Evolutionary conservation across 345 rosid genomes (phyloP).

Genomic region (Arabis hirsuta): DNA sequence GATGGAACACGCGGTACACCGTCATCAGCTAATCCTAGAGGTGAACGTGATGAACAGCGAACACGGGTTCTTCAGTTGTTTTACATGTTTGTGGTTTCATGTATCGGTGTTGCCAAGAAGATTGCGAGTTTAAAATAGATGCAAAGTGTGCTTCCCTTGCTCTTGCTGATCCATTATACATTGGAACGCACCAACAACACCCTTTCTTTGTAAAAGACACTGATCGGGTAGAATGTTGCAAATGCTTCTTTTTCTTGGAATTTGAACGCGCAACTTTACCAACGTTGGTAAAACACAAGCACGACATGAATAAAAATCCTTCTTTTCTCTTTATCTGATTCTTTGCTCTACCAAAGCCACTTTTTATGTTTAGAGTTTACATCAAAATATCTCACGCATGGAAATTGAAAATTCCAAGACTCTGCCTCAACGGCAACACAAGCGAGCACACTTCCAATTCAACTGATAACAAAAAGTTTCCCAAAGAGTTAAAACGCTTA

Average conservation of each 20-base stretch:
- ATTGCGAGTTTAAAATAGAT: conserved; percentile 4
- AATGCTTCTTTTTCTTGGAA: too few species aligned
- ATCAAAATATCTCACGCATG: too few species aligned
- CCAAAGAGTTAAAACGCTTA: neutral
- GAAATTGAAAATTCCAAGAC: neutral
- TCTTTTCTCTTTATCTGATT: too few species aligned
- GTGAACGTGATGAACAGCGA: neutral
- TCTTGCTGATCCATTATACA: neutral
- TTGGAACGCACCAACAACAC: neutral
- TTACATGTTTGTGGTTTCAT: conserved; percentile 24
- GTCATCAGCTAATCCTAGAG: neutral
- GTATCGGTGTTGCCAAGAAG: conserved; percentile 14
- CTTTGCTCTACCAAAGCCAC: too few species aligned
- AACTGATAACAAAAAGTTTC: neutral
- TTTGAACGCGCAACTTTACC: too few species aligned
- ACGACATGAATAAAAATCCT: too few species aligned
- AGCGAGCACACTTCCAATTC: neutral
- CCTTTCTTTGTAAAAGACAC: neutral
- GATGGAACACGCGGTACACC: neutral
- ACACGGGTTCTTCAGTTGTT: conserved; percentile 30
- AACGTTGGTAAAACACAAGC: too few species aligned
- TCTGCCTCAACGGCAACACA: neutral
- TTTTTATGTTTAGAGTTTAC: too few species aligned
- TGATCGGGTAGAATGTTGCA: too few species aligned
- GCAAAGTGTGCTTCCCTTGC: conserved; percentile 18